A percentile compares a stretch with the other conserved stretches of the same genome.
Evolutionary conservation across 75 land plant genomes (phyloP).

Genomic region (Cryptomeria japonica): DNA sequence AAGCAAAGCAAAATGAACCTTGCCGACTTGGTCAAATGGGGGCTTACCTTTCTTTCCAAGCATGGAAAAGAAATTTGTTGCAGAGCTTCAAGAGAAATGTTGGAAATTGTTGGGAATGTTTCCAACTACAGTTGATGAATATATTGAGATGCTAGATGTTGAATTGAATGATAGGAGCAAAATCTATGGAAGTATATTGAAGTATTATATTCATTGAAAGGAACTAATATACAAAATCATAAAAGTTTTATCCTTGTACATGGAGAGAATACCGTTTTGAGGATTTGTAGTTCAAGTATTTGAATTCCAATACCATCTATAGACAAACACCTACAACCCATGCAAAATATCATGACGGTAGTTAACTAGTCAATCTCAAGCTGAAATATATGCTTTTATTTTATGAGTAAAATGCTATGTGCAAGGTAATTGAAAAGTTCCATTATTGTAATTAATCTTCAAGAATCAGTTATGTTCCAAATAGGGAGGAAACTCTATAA

Average conservation of each 20-base stretch:
- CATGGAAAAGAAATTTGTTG: constrained; percentile 71
- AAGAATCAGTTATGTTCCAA: too few species aligned
- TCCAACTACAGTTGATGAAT: constrained; percentile 70
- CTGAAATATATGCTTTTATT: too few species aligned
- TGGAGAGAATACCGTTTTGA: constrained; percentile 59
- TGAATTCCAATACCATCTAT: neutral
- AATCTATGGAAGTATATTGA: constrained; percentile 60
- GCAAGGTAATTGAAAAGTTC: too few species aligned
- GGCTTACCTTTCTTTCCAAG: constrained; percentile 83
- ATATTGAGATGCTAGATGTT: constrained; percentile 67
- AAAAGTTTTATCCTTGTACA: constrained; percentile 56
- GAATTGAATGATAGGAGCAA: constrained; percentile 34
- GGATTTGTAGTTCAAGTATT: neutral
- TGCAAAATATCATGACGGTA: too few species aligned
- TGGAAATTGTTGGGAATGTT: constrained; percentile 56
- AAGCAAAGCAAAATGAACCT: constrained; percentile 60
- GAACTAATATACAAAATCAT: constrained; percentile 56
- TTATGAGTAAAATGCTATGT: too few species aligned
- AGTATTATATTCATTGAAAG: constrained; percentile 60
- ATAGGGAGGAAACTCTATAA: too few species aligned
- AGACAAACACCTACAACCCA: neutral
- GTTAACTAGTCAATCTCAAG: too few species aligned
- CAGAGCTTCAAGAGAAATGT: constrained; percentile 83
- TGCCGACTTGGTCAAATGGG: constrained; percentile 90
- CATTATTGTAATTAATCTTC: too few species aligned